These are phyloP conservation scores for Corchorus capsularis DNA, from an alignment of 345 rosid species.

Conservation along the genomic window DNA sequence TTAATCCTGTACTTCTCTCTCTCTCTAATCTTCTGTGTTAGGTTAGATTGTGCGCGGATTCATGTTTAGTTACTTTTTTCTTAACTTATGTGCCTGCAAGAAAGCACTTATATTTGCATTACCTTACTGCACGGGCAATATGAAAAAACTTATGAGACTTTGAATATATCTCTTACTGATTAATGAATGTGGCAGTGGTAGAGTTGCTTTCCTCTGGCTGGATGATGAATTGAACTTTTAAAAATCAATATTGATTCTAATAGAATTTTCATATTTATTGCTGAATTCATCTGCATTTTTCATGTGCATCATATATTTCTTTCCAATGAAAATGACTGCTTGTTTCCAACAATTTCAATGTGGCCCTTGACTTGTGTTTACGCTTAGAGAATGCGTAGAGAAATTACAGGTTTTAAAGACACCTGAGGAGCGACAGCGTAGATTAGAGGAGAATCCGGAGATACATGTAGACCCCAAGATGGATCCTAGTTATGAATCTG, in stretches of 20 bases:
- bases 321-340: neutral
- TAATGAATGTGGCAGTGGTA: neutral
- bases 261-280: neutral
- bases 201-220: neutral
- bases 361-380: conserved; percentile 64
- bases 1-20: neutral
- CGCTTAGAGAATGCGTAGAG: conserved; percentile 99
- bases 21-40: neutral
- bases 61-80: neutral
- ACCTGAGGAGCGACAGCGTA: conserved; percentile 92
- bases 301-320: neutral
- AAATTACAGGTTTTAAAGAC: conserved; percentile 90
- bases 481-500: conserved; percentile 95
- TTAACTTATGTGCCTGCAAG: neutral
- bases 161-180: neutral
- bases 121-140: neutral
- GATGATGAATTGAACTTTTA: neutral
- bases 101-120: neutral
- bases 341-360: neutral
- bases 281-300: neutral
- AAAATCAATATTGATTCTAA: neutral
- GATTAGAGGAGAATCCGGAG: conserved; percentile 93
- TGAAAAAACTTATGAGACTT: neutral
- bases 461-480: conserved; percentile 94
- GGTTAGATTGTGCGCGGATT: neutral